phyloP scores from a whole-genome alignment of 83 land plant genomes.

The Picea engelmannii region DNA sequence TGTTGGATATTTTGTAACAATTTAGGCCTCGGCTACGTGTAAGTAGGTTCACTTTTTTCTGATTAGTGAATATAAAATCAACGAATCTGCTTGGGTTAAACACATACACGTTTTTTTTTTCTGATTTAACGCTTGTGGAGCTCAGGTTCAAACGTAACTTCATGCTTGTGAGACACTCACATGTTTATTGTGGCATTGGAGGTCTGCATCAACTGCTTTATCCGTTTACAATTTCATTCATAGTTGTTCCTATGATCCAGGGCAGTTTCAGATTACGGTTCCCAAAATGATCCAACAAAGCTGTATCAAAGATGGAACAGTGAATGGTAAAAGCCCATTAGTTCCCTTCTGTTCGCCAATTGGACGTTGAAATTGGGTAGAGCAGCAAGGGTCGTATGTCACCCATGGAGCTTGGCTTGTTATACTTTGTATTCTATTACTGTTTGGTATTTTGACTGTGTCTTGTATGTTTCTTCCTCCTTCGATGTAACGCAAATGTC shows the following conservation, averaged over 20 bases:
- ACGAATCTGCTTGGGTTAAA: neutral
- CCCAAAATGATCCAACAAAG: neutral
- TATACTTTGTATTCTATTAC: neutral
- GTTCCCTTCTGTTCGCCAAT: no score
- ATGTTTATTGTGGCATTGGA: no score
- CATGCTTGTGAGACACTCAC: no score
- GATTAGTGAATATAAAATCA: neutral
- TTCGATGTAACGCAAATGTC: neutral
- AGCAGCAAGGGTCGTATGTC: no score
- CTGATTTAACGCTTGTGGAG: no score
- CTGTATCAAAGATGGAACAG: neutral
- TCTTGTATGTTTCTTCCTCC: neutral
- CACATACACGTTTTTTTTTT: neutral
- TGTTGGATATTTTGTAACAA: slow-evolving; percentile 11
- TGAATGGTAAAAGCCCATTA: neutral
- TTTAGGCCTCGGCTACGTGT: neutral
- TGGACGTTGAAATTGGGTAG: no score
- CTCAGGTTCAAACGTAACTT: no score
- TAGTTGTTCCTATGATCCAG: neutral
- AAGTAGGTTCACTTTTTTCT: neutral
- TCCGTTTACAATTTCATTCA: neutral
- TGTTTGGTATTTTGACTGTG: neutral
- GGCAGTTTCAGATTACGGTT: neutral
- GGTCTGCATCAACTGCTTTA: no score
- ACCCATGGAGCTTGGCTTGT: no score